These are phyloP conservation scores for Gossypium arboreum DNA, from an alignment of 345 rosid genomes.

Conservation along the genomic window DNA sequence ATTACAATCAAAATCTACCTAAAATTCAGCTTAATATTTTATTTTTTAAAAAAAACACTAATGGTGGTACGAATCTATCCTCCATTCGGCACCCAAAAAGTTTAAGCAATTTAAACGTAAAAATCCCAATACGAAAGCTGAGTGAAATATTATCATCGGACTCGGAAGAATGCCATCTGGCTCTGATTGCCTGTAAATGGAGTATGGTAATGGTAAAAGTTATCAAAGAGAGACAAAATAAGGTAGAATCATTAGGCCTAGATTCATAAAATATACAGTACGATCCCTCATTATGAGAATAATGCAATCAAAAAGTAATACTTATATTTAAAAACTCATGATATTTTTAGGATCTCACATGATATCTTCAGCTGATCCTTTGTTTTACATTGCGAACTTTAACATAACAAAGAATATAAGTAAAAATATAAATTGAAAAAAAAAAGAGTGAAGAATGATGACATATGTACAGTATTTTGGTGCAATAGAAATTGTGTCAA, in stretches of 20 bases:
- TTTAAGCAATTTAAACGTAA: not conserved
- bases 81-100: not conserved
- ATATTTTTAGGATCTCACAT: too few relatives aligned
- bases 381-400: not conserved
- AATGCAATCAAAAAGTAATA: not conserved
- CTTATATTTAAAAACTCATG: not conserved
- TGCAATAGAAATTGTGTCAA: not conserved
- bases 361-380: not conserved
- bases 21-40: not conserved
- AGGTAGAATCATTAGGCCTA: not conserved
- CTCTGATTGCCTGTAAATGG: conserved; percentile 8
- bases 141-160: not conserved
- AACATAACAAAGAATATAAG: not conserved
- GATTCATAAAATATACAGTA: not conserved
- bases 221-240: not conserved
- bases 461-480: not conserved
- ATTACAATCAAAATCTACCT: not conserved
- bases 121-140: not conserved
- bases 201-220: not conserved
- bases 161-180: not conserved
- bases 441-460: too few relatives aligned
- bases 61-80: not conserved
- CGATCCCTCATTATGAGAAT: not conserved
- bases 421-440: not conserved
- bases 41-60: too few relatives aligned